Evolutionary conservation across 2,329 filamentous ascomycete species (phyloP), one percentile per base, ranked within the genome.

Genomic region (Trichoderma arundinaceum): DNA sequence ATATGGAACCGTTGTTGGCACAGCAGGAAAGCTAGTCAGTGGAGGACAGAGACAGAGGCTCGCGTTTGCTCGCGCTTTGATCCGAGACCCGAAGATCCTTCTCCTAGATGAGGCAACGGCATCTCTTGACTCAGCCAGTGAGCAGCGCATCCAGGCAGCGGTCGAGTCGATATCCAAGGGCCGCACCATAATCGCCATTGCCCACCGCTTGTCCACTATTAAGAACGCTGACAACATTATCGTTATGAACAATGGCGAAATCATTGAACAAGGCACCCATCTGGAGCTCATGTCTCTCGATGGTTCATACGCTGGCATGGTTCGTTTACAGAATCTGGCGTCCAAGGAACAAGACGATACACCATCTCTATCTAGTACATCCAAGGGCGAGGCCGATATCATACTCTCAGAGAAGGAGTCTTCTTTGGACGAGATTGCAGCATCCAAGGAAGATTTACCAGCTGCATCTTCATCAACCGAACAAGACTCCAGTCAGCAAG

Each of bases 201-300:
- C 89, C 0, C 87, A 89, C 73, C 79, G 86, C 2, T 76, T 89
- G 1, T 86, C 84, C 0, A 88, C 86, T 0, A 86, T 88, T 68
- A 84, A 83, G 71, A 82, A 86, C 61, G 88, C 89, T 0, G 86
- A 91, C 70, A 84, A 86, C 67, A 91, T 92, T 65, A 79, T 91
- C 19, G 88, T 91, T 17, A 81, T 91, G 73, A 81, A 85, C 28
- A 56, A 64, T 13, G 78, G 89, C 0, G 75, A 81, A 54, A 82
- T 89, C 3, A 78, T 88, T 10, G 89, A 91, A 73, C 81, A 88
- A 71, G 89, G 89, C 0, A 87, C 82, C 0, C 88, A 91, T 65
- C 78, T 85, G 3, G 82, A 87, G 60, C 80, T 91, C 2, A 79
- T 91, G 67, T 74, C 77, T 1, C 75, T 79, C 10, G 74, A 85